Percentiles rank a stretch among this genome's conserved stretches.
Evolutionary conservation across 164 flowering plant species (phyloP).

Genomic region (Hamamelis virginiana): DNA sequence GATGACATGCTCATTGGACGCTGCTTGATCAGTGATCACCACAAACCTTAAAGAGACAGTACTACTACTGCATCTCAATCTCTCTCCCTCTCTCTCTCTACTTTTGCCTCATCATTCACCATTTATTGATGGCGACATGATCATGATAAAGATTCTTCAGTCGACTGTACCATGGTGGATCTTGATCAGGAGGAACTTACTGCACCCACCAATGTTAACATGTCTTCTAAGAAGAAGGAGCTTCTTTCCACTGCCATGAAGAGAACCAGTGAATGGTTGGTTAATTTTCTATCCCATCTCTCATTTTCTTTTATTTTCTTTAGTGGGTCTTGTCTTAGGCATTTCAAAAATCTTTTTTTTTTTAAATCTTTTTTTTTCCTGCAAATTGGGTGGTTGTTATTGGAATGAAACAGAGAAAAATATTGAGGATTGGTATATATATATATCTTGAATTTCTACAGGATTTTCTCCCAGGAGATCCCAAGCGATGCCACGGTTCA

Average conservation of each 20-base stretch:
- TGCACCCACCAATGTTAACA: conserved; percentile 24
- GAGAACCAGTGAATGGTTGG: conserved; percentile 88
- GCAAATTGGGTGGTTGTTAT: too few relatives aligned
- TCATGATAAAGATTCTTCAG: conserved; percentile 16
- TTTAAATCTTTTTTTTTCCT: too few relatives aligned
- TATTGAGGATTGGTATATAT: conserved; percentile 6
- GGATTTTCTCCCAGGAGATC: conserved; percentile 94
- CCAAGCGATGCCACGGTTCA: conserved; percentile 77
- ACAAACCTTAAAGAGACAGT: conserved; percentile 6
- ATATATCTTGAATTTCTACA: conserved; percentile 32
- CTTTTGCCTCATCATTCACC: conserved; percentile 7
- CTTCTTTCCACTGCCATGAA: conserved; percentile 69
- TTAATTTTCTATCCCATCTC: background rate
- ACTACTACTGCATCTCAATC: background rate
- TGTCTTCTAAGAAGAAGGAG: conserved; percentile 60
- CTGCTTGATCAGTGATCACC: conserved; percentile 13
- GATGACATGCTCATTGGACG: conserved; percentile 1
- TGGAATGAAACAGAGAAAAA: background rate
- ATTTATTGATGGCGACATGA: conserved; percentile 25
- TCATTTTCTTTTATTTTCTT: conserved; percentile 1
- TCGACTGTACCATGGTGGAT: conserved; percentile 43
- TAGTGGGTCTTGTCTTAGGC: background rate
- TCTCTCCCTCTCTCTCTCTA: background rate
- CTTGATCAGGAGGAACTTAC: conserved; percentile 31
- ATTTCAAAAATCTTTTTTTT: too few relatives aligned